These are phyloP conservation scores for Cadophora sp. DNA, from an alignment of 2,329 filamentous ascomycete species.

Conservation along the genomic window DNA sequence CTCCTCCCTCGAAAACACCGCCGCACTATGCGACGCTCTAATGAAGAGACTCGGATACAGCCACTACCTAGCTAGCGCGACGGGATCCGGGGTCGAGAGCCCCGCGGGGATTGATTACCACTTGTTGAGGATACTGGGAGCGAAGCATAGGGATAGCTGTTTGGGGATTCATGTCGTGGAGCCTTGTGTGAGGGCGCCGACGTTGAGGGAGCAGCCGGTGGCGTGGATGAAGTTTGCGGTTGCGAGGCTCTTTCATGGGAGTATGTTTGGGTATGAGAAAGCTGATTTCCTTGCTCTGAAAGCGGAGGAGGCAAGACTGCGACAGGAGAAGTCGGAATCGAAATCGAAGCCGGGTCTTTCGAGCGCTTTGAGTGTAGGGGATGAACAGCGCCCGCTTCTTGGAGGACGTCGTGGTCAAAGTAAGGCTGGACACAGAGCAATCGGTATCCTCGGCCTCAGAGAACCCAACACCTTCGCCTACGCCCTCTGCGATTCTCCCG, in stretches of 20 bases:
- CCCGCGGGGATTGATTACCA: conserved; percentile 60
- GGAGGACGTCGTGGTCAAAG: background rate
- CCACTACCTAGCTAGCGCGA: conserved; percentile 62
- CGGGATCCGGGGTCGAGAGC: conserved; percentile 54
- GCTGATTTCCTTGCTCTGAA: conserved; percentile 56
- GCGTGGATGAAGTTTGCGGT: conserved; percentile 63
- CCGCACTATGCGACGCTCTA: conserved; percentile 60
- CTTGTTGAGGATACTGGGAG: conserved; percentile 55
- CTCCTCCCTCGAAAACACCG: conserved; percentile 56
- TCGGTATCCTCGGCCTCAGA: conserved; percentile 34
- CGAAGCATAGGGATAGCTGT: conserved; percentile 56
- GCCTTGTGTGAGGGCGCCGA: conserved; percentile 60
- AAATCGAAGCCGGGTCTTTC: background rate
- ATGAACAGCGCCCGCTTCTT: conserved; percentile 21
- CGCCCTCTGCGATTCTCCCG: conserved; percentile 67
- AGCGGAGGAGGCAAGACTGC: background rate
- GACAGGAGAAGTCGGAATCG: background rate
- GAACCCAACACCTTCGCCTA: conserved; percentile 57
- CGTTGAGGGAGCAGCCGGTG: conserved; percentile 49
- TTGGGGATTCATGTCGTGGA: conserved; percentile 66
- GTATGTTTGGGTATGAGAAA: conserved; percentile 62
- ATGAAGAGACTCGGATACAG: conserved; percentile 67
- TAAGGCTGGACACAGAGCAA: conserved; percentile 17
- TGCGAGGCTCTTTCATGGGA: conserved; percentile 55
- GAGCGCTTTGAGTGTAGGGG: background rate